Evolutionary conservation across 495 filamentous ascomycete species (phyloP), one percentile per base, ranked within the genome.

Genomic region (Penicillium atrosanguineum): DNA sequence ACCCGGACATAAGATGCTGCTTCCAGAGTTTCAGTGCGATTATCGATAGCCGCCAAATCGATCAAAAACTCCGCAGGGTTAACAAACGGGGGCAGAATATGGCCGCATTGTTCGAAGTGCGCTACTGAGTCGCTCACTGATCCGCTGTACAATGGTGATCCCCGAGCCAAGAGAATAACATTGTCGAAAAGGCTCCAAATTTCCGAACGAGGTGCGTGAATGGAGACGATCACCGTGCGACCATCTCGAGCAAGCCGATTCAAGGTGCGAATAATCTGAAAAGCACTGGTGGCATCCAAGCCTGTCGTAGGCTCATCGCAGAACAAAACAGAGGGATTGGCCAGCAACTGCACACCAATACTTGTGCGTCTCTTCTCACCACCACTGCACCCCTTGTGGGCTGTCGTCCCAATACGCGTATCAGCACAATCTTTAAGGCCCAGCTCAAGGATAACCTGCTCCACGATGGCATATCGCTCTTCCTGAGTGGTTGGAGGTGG

Each of bases 271-370:
- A 89, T 76, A 6, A 91, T 75, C 53, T 89, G 85, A 55, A 80
- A 90, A n/a, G 87, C 87, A 55, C 82, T 87, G 12, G 86, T 87
- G 7, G 87, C 84, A 69, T 90, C 87, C 11, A 90, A 70, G 0
- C 86, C 87, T 0, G 87, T 89, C 0, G 87, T 91, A 1, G 87
- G 86, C 57, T 91, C 87, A 49, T 91, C 87, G 14, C 87, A 75
- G 59, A 89, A 90, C 8, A 91, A 60, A 7, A 90, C 80, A 14
- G 84, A 88, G 3, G 87, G 87, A 58, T 89, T 91, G 1, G 86
- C 79, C 28, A 91, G 71, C 50, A 90, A 74, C 66, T 90, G 87
- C 20, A 91, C 87, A 11, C 86, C 87, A 53, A 91, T 85, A 51
- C 83, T 87, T 1, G 82, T 83, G 45, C 87, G 76, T 55, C 87